Percentiles rank a stretch among this genome's conserved stretches.
phyloP scores from a whole-genome alignment of 2,329 filamentous ascomycete species.

The Epichloe glyceriae region DNA sequence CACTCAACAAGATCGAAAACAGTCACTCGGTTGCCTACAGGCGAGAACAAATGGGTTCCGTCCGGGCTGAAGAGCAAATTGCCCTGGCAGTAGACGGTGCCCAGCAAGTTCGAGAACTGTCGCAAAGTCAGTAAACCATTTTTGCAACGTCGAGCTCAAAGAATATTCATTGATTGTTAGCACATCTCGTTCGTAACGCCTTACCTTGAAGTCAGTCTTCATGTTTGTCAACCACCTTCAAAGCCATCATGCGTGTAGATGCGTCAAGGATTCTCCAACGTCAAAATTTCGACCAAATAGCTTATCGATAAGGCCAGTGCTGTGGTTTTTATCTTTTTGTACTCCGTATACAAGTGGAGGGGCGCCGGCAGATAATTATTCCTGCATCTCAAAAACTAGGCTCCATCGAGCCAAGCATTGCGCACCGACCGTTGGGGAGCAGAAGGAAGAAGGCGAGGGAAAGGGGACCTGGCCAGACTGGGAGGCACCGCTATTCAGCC shows the following conservation, averaged over 20 bases:
- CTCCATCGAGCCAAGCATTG: conserved; percentile 9
- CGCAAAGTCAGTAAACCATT: not conserved
- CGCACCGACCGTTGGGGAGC: conserved; percentile 9
- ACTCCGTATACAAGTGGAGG: not conserved
- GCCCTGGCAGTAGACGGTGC: conserved; percentile 96
- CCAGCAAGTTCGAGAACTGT: conserved; percentile 94
- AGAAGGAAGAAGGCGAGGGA: conserved; percentile 4
- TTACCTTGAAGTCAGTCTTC: conserved; percentile 98
- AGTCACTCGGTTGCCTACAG: conserved; percentile 89
- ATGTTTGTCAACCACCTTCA: conserved; percentile 40
- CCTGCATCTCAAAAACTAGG: not conserved
- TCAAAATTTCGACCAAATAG: conserved; percentile 17
- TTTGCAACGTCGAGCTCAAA: too few relatives aligned
- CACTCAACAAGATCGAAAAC: conserved; percentile 96
- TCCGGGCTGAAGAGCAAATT: conserved; percentile 95
- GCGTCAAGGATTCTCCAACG: conserved; percentile 5
- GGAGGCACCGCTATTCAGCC: not conserved
- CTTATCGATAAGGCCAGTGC: conserved; percentile 12
- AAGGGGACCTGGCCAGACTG: conserved; percentile 9
- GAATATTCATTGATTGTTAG: not conserved
- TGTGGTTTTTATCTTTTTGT: not conserved
- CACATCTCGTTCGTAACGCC: conserved; percentile 5
- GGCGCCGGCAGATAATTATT: too few relatives aligned
- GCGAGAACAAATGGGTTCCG: conserved; percentile 89
- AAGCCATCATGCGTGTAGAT: conserved; percentile 16